phyloP scores from a whole-genome alignment of 164 flowering plant genomes.

The Vitis rupestris region DNA sequence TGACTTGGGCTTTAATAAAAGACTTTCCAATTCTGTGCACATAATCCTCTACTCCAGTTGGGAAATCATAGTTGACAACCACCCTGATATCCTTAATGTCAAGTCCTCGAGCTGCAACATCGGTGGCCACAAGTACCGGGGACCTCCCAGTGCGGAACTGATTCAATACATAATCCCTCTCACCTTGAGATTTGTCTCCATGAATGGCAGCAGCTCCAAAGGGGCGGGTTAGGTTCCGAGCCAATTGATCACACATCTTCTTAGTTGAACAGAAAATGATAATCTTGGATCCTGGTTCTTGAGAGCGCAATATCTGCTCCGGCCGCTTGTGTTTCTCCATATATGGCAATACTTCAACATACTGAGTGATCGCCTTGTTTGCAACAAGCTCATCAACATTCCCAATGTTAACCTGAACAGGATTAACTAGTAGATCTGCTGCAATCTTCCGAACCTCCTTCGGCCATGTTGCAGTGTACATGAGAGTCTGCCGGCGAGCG shows the following conservation, averaged over 20 bases:
- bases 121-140: constrained; percentile 90
- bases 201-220: constrained; percentile 94
- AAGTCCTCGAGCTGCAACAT: constrained; percentile 92
- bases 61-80: constrained; percentile 91
- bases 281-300: constrained; percentile 81
- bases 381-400: constrained; percentile 88
- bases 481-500: constrained; percentile 79
- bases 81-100: constrained; percentile 92
- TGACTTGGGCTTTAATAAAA: too few species aligned
- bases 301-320: constrained; percentile 82
- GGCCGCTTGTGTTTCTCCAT: constrained; percentile 75
- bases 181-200: constrained; percentile 89
- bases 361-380: constrained; percentile 89
- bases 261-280: constrained; percentile 88
- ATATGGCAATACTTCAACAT: constrained; percentile 62
- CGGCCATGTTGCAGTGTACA: constrained; percentile 98
- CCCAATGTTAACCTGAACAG: constrained; percentile 92
- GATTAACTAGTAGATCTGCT: constrained; percentile 76
- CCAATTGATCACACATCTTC: constrained; percentile 87
- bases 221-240: constrained; percentile 57
- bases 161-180: constrained; percentile 73
- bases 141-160: constrained; percentile 74
- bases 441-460: constrained; percentile 91
- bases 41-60: constrained; percentile 89
- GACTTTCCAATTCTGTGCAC: constrained; percentile 95